A percentile compares a stretch with the other conserved stretches of the same genome.
Conservation (phyloP, 805 yeast species). For the Starmerella cellae region DNA sequence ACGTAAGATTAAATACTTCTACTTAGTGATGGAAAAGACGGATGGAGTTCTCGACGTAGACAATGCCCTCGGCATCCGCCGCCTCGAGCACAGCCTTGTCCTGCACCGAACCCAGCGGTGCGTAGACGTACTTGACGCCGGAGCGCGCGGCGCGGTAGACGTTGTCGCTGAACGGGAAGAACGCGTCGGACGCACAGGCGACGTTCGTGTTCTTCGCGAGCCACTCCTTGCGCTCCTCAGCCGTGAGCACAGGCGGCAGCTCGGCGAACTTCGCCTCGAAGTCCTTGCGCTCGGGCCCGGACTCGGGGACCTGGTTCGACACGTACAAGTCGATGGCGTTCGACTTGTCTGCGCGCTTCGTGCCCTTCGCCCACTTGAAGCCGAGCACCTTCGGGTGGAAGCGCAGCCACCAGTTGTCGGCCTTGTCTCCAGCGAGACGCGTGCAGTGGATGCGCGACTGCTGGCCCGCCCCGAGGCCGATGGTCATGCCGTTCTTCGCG, state of each 20-base stretch:
- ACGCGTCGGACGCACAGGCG: constrained; percentile 91
- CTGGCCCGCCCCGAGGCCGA: constrained; percentile 99
- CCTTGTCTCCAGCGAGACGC: constrained; percentile 97
- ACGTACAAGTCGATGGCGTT: constrained; percentile 94
- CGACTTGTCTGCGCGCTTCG: constrained; percentile 95
- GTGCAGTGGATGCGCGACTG: constrained; percentile 99
- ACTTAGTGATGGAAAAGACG: constrained; percentile 90
- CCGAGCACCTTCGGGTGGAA: constrained; percentile 90
- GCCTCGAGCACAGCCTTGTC: constrained; percentile 93
- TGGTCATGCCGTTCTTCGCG: constrained; percentile 98
- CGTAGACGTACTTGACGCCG: constrained; percentile 92
- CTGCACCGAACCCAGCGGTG: constrained; percentile 96
- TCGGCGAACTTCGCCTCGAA: constrained; percentile 78
- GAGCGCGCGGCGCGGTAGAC: constrained; percentile 94
- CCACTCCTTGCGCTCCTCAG: constrained; percentile 81
- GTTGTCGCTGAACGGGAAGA: constrained; percentile 99
- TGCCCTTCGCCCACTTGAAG: constrained; percentile 96
- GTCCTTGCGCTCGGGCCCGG: constrained; percentile 86
- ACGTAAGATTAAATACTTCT: no score
- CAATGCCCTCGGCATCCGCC: constrained; percentile 80
- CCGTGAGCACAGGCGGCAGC: constrained; percentile 72
- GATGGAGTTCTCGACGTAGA: constrained; percentile 92
- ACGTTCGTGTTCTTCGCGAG: constrained; percentile 64
- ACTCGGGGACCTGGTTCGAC: constrained; percentile 76
- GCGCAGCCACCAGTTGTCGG: constrained; percentile 99